A percentile compares a stretch with the other conserved stretches of the same genome.
These are phyloP conservation scores for Botrytis fragariae DNA, from an alignment of 2,329 filamentous ascomycete genomes.

Conservation along the genomic window DNA sequence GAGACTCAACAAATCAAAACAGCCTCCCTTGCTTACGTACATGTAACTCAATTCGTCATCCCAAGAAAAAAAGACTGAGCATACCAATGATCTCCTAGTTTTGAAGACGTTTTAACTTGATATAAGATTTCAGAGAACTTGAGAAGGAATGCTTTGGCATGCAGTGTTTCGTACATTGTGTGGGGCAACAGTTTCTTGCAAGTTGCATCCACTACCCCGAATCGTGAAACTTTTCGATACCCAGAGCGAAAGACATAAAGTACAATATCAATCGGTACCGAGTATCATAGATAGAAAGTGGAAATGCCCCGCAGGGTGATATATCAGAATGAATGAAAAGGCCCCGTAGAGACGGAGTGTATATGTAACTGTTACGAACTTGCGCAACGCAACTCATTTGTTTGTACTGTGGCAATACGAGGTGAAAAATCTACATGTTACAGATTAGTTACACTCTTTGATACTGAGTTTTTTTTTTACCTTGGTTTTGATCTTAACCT, in stretches of 20 bases:
- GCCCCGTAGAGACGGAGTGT: neutral
- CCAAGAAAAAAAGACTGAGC: neutral
- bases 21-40: neutral
- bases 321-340: neutral
- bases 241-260: neutral
- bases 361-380: neutral
- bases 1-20: neutral
- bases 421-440: neutral
- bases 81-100: neutral
- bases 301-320: neutral
- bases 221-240: constrained; percentile 2
- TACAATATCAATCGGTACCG: neutral
- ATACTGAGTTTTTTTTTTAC: neutral
- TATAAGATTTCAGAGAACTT: neutral
- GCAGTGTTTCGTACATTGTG: neutral
- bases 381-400: neutral
- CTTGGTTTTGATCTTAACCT: neutral
- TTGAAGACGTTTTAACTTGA: neutral
- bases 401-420: neutral
- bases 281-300: neutral
- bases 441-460: neutral
- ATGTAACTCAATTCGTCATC: neutral
- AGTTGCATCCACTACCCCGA: neutral
- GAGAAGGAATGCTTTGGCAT: neutral
- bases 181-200: neutral